Conservation (phyloP, 2,329 filamentous ascomycete species). For the Talaromyces sp. region DNA sequence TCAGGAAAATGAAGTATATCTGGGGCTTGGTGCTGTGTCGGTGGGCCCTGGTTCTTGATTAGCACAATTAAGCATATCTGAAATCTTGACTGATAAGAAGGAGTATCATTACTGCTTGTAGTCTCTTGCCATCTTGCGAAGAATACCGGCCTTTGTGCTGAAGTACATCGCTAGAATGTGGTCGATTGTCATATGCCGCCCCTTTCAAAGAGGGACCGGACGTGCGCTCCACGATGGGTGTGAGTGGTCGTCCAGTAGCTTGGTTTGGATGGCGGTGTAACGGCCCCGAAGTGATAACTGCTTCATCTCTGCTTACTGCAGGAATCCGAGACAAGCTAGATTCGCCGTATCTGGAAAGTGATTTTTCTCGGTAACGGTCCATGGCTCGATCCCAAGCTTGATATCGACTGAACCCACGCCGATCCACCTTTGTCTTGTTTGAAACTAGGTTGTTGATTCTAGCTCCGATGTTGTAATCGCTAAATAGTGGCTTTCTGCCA, state of each 20-base stretch:
- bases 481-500: conserved; percentile 10
- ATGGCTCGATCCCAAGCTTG: conserved; percentile 47
- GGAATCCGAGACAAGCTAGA: neutral
- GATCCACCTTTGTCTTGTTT: conserved; percentile 35
- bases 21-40: conserved; percentile 20
- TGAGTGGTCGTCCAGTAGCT: neutral
- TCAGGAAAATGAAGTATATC: conserved; percentile 25
- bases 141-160: neutral
- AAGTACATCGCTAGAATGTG: conserved; percentile 10
- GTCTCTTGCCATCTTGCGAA: neutral
- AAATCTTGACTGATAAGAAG: neutral
- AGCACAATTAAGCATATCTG: conserved; percentile 1
- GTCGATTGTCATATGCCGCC: neutral
- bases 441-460: neutral
- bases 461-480: neutral
- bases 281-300: neutral
- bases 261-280: neutral
- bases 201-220: neutral
- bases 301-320: neutral
- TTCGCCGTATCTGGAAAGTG: neutral
- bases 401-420: conserved; percentile 46
- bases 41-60: conserved; percentile 24
- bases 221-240: conserved; percentile 7
- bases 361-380: conserved; percentile 36
- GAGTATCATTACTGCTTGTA: conserved; percentile 9